Base-by-base conservation (phyloP, 2,329 filamentous ascomycete genomes). In the Xylariaceae sp. region DNA sequence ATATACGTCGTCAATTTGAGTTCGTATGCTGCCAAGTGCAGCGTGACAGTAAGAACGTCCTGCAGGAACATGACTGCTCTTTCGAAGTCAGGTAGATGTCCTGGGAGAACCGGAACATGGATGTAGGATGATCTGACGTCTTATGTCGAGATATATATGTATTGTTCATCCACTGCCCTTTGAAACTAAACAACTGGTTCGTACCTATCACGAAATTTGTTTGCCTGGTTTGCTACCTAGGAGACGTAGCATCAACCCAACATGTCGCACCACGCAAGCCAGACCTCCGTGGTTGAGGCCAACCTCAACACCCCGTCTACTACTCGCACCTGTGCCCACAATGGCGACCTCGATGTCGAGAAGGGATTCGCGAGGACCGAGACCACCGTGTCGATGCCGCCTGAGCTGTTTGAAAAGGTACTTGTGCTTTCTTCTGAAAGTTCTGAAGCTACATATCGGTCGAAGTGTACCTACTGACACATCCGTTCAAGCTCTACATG, bases 321-420 rank as follows among this genome's bases (percentile, higher is more conserved):
- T n/a, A 37, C 35, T 37, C 35, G 35, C 35, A 37, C 3, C 35
- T 37, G 14, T 37, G n/a, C 20, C 35, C 14, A 37, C 16, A 37
- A 37, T 37, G 35, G 12, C 19, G 14, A 37, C 35, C 19, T 37
- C 35, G 35, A 37, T 37, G 3, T 37, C 35, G 35, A 37, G 35
- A 37, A 37, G 35, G 35, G 35, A 12, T 16, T 19, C 35, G 20
- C 35, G 19, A 37, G 12, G 12, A 37, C 35, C 11, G 35, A 37
- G 20, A 37, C 16, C 12, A 37, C n/a, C 35, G 35, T 37, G 35
- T 37, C 35, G 35, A 37, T 37, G 20, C 35, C 35, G 35, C 35
- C 35, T 12, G 35, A 37, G 35, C 35, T 37, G 35, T 37, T 37
- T 19, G 35, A 37, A 37, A 37, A 37, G n/a, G n/a, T n/a, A n/a